These are phyloP conservation scores for Fusarium hostae DNA, from an alignment of 2,329 filamentous ascomycete genomes.

Conservation along the genomic window DNA sequence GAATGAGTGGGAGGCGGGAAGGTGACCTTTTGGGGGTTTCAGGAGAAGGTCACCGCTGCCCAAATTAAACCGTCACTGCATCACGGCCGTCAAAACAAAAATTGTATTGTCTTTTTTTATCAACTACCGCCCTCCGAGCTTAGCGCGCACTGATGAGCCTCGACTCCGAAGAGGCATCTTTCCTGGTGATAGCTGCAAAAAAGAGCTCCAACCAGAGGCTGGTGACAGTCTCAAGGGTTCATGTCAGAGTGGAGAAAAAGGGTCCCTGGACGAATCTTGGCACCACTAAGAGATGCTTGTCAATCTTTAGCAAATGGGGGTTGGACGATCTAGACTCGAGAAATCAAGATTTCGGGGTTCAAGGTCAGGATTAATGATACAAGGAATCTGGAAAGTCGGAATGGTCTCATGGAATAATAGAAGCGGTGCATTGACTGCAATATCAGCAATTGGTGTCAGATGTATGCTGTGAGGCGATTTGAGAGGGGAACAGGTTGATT, in stretches of 20 bases:
- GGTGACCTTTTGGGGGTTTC: constrained; percentile 10
- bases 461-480: background rate
- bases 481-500: no score
- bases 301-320: constrained; percentile 11
- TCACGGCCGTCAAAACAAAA: background rate
- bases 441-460: background rate
- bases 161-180: constrained; percentile 1
- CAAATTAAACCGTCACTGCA: constrained; percentile 9
- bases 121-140: constrained; percentile 20
- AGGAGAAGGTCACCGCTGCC: constrained; percentile 6
- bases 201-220: constrained; percentile 25
- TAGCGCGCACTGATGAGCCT: constrained; percentile 32
- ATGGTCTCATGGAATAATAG: background rate
- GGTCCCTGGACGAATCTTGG: constrained; percentile 11
- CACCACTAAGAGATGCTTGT: constrained; percentile 33
- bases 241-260: constrained; percentile 21
- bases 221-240: constrained; percentile 33
- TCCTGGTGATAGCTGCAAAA: constrained; percentile 2
- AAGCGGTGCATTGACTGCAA: background rate
- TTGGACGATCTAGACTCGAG: constrained; percentile 27
- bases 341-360: constrained; percentile 20
- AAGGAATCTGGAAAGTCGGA: background rate
- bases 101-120: constrained; percentile 2
- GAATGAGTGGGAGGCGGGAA: constrained; percentile 7
- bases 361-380: background rate